phyloP scores from a whole-genome alignment of 345 rosid genomes.

The Heritiera fomes region DNA sequence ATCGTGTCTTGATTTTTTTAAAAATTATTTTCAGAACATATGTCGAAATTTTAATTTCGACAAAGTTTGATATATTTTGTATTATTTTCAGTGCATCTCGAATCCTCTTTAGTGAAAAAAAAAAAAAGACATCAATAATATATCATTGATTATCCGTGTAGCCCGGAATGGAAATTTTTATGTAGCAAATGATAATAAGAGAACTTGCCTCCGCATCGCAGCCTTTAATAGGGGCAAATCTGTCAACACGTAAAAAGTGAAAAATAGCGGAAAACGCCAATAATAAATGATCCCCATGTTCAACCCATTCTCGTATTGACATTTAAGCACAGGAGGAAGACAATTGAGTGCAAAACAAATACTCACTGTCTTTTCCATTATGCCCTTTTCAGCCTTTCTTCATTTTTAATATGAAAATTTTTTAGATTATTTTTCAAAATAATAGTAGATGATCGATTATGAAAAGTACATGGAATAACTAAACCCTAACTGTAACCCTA shows the following conservation, averaged over 20 bases:
- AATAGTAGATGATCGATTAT: neutral
- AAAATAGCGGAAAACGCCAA: constrained; percentile 18
- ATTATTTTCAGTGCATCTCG: too few species aligned
- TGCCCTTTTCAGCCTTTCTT: constrained; percentile 1
- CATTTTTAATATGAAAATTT: constrained; percentile 13
- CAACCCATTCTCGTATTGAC: constrained; percentile 14
- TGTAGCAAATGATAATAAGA: too few species aligned
- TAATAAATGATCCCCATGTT: constrained; percentile 23
- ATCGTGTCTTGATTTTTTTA: too few species aligned
- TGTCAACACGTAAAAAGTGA: neutral
- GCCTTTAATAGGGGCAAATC: constrained; percentile 26
- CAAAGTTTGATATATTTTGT: too few species aligned
- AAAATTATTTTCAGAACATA: too few species aligned
- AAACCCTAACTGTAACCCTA: constrained; percentile 24
- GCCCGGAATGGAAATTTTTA: too few species aligned
- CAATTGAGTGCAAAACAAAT: constrained; percentile 20
- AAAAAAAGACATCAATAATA: too few species aligned
- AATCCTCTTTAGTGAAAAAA: too few species aligned
- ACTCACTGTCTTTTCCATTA: constrained; percentile 8
- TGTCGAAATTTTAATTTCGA: too few species aligned
- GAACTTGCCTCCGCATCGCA: neutral
- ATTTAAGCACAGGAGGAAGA: neutral
- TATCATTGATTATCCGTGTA: too few species aligned
- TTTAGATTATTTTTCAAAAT: neutral
- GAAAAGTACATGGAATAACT: neutral